Conservation (phyloP, 2,329 filamentous ascomycete genomes). For the Ophiosphaerella herpotricha region DNA sequence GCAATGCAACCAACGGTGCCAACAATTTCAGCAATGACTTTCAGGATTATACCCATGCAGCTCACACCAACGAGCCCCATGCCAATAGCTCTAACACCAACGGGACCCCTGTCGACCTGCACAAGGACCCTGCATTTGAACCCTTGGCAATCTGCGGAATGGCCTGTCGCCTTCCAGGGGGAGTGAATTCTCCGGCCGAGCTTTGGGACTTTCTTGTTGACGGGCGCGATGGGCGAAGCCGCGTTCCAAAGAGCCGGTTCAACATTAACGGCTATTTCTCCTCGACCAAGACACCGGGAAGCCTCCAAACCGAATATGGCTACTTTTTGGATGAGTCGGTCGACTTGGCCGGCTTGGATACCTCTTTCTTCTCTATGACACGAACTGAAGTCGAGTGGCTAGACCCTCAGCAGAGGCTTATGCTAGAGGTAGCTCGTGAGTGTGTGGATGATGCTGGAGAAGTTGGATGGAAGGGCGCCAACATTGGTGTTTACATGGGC, state of each 20-base stretch:
- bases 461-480: conserved; percentile 19
- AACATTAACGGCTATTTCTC: conserved; percentile 13
- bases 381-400: conserved; percentile 6
- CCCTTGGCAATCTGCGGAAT: conserved; percentile 33
- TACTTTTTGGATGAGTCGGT: conserved; percentile 24
- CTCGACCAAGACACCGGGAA: conserved; percentile 20
- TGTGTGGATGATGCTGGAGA: conserved; percentile 43
- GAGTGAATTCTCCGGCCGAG: conserved; percentile 8
- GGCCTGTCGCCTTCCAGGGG: conserved; percentile 27
- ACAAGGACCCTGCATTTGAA: neutral
- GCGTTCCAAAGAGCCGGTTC: conserved; percentile 6
- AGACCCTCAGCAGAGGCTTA: conserved; percentile 32
- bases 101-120: neutral
- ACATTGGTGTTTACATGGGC: conserved; percentile 39
- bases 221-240: neutral
- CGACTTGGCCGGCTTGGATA: conserved; percentile 12
- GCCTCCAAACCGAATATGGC: conserved; percentile 12
- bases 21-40: too few relatives aligned
- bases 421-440: conserved; percentile 36
- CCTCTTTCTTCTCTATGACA: conserved; percentile 17
- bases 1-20: too few relatives aligned
- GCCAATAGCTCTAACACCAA: neutral
- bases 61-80: too few relatives aligned
- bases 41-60: too few relatives aligned
- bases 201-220: conserved; percentile 39